Evolutionary conservation across 129 eudicot species (phyloP), one percentile per base, ranked within the genome.

Genomic region (Gnaphalium uliginosum): DNA sequence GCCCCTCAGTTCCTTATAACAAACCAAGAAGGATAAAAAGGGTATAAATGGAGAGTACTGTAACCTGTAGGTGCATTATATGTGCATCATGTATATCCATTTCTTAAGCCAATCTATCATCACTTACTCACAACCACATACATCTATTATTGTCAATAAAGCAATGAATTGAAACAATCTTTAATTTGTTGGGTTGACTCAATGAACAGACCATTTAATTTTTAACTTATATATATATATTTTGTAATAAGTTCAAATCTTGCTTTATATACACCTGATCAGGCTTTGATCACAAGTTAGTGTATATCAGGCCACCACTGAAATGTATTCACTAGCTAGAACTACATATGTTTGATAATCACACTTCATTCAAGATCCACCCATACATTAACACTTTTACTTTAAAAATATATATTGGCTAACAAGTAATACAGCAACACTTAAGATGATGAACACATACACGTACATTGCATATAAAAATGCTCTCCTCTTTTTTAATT

Each of bases 71-170:
- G 19, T 25, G 29, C 13, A 23, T 59, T 2, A 61, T 9, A 13
- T 29, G 14, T 24, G 19, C 37, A 62, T 62, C 27, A 29, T 62
- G 67, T 29, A 62, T 62, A 62, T 62, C 67, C 8, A 62, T 62
- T 62, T 62, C 67, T 62, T 62, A 14, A 4, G 21, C 67, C 33
- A 62, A 62, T 17, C 67, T 62, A 24, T 62, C 18, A 14, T 62
- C 37, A 62, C 35, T 17, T 27, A 62, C 1, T 26, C 66, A 13
- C 66, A 61, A 25, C 66, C 35, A 60, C 35, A 60, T 61, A 61
- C 35, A 61, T 14, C n/a, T 62, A 26, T 62, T 25, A 2, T 23
- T 17, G 0, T 3, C 57, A 8, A 13, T 43, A 59, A 59, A 23
- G 17, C 29, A 23, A 59, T 59, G 11, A 59, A 59, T 0, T 6